These are phyloP conservation scores for Lablab purpureus DNA, from an alignment of 306 rosid genomes.

Conservation along the genomic window DNA sequence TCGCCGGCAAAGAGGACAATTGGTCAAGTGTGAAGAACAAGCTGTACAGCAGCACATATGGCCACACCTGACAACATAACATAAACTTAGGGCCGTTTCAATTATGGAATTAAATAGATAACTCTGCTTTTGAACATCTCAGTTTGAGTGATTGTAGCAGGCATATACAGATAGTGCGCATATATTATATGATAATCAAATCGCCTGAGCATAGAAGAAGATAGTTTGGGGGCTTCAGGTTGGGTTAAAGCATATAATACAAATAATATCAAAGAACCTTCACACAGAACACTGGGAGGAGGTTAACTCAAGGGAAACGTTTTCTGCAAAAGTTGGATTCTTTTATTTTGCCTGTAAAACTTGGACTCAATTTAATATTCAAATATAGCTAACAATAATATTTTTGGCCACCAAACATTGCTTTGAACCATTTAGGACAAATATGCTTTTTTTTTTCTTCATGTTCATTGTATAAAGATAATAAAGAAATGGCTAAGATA, in stretches of 20 bases:
- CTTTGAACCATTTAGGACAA: constrained; percentile 18
- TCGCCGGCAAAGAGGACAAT: constrained; percentile 93
- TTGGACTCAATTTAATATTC: constrained; percentile 14
- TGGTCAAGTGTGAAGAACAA: constrained; percentile 88
- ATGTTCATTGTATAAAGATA: not conserved
- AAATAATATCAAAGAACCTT: constrained; percentile 22
- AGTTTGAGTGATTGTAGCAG: constrained; percentile 19
- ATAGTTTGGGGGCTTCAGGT: constrained; percentile 4
- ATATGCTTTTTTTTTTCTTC: not conserved
- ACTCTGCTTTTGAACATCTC: constrained; percentile 31
- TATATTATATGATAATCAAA: not conserved
- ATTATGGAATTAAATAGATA: not conserved
- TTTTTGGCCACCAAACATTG: constrained; percentile 12
- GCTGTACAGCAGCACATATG: constrained; percentile 96
- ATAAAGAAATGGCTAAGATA: constrained; percentile 12
- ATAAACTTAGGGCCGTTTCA: constrained; percentile 29
- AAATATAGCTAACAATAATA: not conserved
- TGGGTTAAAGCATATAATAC: constrained; percentile 1
- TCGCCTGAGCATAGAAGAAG: not conserved
- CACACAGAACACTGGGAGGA: not conserved
- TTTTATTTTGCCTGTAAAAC: not conserved
- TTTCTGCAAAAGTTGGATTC: not conserved
- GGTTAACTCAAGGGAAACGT: not conserved
- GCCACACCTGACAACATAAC: constrained; percentile 79
- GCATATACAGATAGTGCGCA: not conserved